A percentile compares a stretch with the other conserved stretches of the same genome.
These are phyloP conservation scores for Neofusicoccum ribis DNA, from an alignment of 2,329 filamentous ascomycete species.

Conservation along the genomic window DNA sequence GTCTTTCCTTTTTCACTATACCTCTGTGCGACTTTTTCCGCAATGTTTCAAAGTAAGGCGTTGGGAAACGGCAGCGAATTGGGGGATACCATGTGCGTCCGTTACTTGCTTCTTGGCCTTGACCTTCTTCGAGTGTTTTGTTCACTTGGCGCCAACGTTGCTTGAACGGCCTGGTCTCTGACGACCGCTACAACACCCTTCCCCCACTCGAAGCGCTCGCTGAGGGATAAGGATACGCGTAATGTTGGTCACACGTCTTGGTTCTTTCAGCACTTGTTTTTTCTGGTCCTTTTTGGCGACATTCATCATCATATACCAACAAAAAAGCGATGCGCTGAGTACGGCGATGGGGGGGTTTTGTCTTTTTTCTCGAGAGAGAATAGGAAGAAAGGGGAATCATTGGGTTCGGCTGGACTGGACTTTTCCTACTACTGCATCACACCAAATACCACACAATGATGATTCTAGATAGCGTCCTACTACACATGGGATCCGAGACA, in stretches of 20 bases:
- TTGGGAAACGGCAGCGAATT: conserved; percentile 13
- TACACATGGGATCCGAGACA: neutral
- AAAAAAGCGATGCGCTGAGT: conserved; percentile 11
- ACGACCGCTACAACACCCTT: neutral
- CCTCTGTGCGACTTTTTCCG: neutral
- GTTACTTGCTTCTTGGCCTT: conserved; percentile 10
- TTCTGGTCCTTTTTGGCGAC: neutral
- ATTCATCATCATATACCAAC: conserved; percentile 13
- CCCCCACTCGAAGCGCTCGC: conserved; percentile 17
- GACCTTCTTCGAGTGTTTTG: neutral
- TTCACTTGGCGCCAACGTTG: conserved; percentile 10
- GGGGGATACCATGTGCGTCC: conserved; percentile 13
- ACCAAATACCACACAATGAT: conserved; percentile 17
- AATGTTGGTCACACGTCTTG: conserved; percentile 3
- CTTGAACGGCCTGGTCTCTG: neutral
- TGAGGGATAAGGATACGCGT: conserved; percentile 11
- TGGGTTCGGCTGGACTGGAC: conserved; percentile 15
- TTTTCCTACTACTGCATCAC: neutral
- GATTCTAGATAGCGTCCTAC: conserved; percentile 2
- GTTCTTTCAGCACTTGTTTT: neutral
- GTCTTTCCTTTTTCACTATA: neutral
- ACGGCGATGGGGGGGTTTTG: conserved; percentile 7
- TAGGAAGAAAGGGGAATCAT: neutral
- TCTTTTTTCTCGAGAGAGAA: conserved; percentile 1
- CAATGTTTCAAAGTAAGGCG: neutral